Conservation (phyloP, 306 rosid genomes). For the Medicago truncatula region MtrunA17r5.0-ANR NC_053049.1:40643001-40643500, state of each 20-base stretch:
- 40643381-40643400: conserved; percentile 27
- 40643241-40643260: background rate
- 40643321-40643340: background rate
- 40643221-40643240: background rate
- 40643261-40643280: conserved; percentile 15
- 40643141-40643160: conserved; percentile 31
- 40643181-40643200: background rate
- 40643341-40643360: conserved; percentile 11
- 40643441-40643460: background rate
- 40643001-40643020: conserved; percentile 26
- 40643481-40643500: conserved; percentile 5
- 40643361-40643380: conserved; percentile 32
- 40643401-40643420: conserved; percentile 44
- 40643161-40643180: background rate
- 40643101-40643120: background rate
- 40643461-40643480: conserved; percentile 8
- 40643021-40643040: conserved; percentile 42
- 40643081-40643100: conserved; percentile 2
- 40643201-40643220: too few relatives aligned
- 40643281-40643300: conserved; percentile 36
- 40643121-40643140: background rate
- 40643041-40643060: conserved; percentile 38
- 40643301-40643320: conserved; percentile 2
- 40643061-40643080: background rate
- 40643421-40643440: conserved; percentile 38